These are phyloP conservation scores for Hemisphaericaspora xylofermentans DNA, from an alignment of 1,139 yeast genomes.

Conservation along the genomic window DNA sequence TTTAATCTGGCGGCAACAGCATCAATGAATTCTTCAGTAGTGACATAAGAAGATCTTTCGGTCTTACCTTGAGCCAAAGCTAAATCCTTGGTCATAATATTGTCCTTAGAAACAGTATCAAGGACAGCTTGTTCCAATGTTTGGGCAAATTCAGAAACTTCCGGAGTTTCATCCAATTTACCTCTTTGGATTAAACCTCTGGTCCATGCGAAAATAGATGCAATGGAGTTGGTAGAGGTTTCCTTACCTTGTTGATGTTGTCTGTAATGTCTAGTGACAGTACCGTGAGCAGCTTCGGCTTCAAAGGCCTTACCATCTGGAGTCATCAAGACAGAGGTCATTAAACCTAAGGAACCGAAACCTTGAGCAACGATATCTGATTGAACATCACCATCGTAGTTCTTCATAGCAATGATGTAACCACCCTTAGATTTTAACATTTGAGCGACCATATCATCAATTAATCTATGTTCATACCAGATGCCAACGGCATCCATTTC, in stretches of 20 bases:
- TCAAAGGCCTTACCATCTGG: constrained; percentile 97
- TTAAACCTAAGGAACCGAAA: constrained; percentile 90
- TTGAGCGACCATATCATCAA: constrained; percentile 98
- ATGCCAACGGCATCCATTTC: constrained; percentile 75
- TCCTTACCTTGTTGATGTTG: constrained; percentile 94
- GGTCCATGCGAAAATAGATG: constrained; percentile 97
- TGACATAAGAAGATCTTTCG: constrained; percentile 74
- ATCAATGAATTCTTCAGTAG: constrained; percentile 88
- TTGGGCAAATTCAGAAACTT: constrained; percentile 76
- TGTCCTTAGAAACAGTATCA: constrained; percentile 82
- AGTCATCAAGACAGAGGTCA: constrained; percentile 92
- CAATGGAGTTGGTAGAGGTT: constrained; percentile 97
- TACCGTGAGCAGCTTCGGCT: constrained; percentile 97
- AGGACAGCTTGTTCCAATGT: constrained; percentile 77
- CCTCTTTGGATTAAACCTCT: constrained; percentile 93
- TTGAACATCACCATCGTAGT: constrained; percentile 97
- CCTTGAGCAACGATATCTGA: constrained; percentile 98
- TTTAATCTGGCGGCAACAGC: constrained; percentile 55
- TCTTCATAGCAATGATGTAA: constrained; percentile 89
- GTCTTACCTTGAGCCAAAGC: constrained; percentile 87
- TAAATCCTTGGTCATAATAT: constrained; percentile 92
- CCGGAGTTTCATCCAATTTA: constrained; percentile 79
- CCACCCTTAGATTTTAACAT: constrained; percentile 97
- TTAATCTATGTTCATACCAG: constrained; percentile 95
- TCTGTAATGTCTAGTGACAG: constrained; percentile 94